Conservation (phyloP, 371 early-diverging fungal genomes). For the Conidiobolus incongruus region DNA sequence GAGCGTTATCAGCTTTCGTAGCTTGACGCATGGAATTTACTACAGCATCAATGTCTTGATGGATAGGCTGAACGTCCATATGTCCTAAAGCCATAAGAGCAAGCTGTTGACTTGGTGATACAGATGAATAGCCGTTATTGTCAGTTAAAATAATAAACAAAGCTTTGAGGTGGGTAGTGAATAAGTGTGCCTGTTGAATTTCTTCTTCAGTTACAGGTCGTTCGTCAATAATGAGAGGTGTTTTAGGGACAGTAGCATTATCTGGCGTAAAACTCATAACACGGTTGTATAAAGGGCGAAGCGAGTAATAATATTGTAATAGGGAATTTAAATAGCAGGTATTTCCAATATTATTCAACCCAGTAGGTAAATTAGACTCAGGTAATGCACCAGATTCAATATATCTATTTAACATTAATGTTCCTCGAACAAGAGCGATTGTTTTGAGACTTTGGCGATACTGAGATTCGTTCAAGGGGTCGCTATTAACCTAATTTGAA, state of each 20-base stretch:
- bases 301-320: conserved; percentile 15
- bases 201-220: background rate
- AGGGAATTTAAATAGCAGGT: conserved; percentile 79
- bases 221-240: background rate
- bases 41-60: conserved; percentile 6
- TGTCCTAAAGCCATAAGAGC: conserved; percentile 7
- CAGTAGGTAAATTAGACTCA: conserved; percentile 20
- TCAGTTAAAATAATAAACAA: background rate
- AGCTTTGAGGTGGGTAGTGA: background rate
- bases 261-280: background rate
- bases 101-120: conserved; percentile 5
- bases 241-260: background rate
- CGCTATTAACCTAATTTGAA: background rate
- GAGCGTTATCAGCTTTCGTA: background rate
- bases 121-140: background rate
- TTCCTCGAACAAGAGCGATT: background rate
- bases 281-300: background rate
- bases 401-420: background rate
- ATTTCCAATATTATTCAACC: conserved; percentile 69
- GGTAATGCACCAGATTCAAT: background rate
- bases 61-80: background rate
- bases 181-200: background rate
- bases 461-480: background rate
- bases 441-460: background rate
- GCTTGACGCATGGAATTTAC: background rate